Conservation (phyloP, 2,329 filamentous ascomycete species). For the Diplodia intermedia region DNA sequence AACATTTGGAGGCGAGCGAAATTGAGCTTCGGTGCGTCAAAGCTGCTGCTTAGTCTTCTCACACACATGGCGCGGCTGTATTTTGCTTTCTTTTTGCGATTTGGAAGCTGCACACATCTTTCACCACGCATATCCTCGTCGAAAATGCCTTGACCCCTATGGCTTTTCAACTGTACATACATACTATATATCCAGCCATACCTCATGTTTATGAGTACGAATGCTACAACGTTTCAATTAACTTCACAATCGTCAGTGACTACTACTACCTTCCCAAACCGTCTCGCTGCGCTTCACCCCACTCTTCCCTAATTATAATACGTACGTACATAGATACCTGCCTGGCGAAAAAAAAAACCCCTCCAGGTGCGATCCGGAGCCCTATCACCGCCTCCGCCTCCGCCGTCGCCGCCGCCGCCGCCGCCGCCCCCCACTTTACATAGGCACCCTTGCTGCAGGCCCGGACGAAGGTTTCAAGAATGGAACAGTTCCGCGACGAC, state of each 20-base stretch:
- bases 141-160: background rate
- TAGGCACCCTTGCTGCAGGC: background rate
- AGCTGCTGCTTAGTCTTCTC: background rate
- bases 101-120: background rate
- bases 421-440: background rate
- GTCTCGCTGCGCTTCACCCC: background rate
- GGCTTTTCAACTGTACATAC: slow-evolving; percentile 10
- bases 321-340: background rate
- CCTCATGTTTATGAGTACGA: background rate
- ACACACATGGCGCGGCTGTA: background rate
- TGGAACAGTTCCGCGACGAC: background rate
- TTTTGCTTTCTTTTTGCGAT: slow-evolving; percentile 5
- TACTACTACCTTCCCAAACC: background rate
- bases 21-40: slow-evolving; percentile 12
- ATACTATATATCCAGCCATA: slow-evolving; percentile 11
- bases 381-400: background rate
- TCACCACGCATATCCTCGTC: background rate
- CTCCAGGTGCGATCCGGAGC: background rate
- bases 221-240: background rate
- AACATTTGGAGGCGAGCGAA: background rate
- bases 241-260: no score
- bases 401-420: background rate
- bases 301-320: background rate
- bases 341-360: background rate
- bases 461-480: background rate